phyloP scores from a whole-genome alignment of 2,329 filamentous ascomycete species.

The Penicillium sp. region DNA sequence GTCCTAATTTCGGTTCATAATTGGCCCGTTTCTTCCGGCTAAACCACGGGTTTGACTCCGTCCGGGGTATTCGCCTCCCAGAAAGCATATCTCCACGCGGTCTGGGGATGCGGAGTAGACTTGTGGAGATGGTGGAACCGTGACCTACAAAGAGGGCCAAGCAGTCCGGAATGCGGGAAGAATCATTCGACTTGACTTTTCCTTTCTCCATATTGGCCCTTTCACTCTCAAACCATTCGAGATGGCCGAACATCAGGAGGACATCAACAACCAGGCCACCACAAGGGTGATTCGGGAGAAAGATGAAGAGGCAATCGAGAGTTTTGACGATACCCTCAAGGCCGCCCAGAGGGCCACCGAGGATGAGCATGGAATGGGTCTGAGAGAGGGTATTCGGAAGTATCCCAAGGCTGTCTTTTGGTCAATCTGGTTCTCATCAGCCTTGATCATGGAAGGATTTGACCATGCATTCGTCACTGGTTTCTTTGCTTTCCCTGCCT shows the following conservation, averaged over 20 bases:
- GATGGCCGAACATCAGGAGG: slow-evolving; percentile 27
- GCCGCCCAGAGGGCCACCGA: slow-evolving; percentile 26
- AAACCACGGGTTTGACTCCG: slow-evolving; percentile 6
- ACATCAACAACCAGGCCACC: slow-evolving; percentile 17
- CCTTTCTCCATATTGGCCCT: neutral
- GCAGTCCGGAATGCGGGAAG: slow-evolving; percentile 3
- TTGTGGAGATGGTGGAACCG: slow-evolving; percentile 5
- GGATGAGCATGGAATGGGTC: slow-evolving; percentile 23
- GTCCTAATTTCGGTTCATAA: slow-evolving; percentile 8
- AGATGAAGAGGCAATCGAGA: slow-evolving; percentile 18
- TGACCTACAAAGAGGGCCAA: slow-evolving; percentile 9
- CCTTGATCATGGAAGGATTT: slow-evolving; percentile 37
- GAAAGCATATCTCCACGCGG: slow-evolving; percentile 14
- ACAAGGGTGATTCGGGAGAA: slow-evolving; percentile 20
- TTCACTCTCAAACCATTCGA: neutral
- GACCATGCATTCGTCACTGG: slow-evolving; percentile 37
- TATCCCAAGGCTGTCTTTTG: slow-evolving; percentile 33
- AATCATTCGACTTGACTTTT: neutral
- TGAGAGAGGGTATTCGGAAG: slow-evolving; percentile 27
- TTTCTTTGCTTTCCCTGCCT: slow-evolving; percentile 41
- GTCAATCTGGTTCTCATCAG: slow-evolving; percentile 31
- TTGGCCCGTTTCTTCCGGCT: neutral
- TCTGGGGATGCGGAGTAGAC: slow-evolving; percentile 21
- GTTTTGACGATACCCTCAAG: slow-evolving; percentile 18
- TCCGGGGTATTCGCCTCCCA: slow-evolving; percentile 7